These are phyloP conservation scores for Pleochaeta shiraiana DNA, from an alignment of 2,329 filamentous ascomycete genomes.

Conservation along the genomic window DNA sequence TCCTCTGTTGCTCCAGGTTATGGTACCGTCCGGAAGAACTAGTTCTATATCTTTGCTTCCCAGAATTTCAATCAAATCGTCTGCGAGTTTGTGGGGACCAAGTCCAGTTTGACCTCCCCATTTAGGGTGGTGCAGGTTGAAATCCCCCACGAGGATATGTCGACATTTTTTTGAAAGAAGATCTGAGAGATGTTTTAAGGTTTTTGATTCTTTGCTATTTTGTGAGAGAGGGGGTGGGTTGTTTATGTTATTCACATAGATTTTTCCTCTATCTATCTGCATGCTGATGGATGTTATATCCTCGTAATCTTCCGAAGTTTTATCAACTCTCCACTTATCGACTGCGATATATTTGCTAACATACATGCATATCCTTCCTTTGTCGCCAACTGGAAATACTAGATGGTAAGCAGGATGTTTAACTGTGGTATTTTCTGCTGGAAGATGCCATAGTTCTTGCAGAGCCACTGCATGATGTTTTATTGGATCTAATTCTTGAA, in stretches of 20 bases:
- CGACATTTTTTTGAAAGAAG: neutral
- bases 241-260: neutral
- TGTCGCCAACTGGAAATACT: neutral
- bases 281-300: neutral
- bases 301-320: neutral
- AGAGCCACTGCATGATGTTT: neutral
- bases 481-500: neutral
- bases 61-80: constrained; percentile 2
- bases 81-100: neutral
- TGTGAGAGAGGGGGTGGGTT: constrained; percentile 2
- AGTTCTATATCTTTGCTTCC: neutral
- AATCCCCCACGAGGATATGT: neutral
- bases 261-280: neutral
- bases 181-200: neutral
- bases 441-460: neutral
- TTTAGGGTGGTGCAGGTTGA: neutral
- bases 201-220: neutral
- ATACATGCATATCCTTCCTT: neutral
- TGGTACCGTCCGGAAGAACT: neutral
- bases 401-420: neutral
- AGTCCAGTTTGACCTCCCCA: neutral
- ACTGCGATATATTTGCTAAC: neutral
- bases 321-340: neutral
- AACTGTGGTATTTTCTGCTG: constrained; percentile 1
- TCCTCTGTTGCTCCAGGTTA: neutral